Evolutionary conservation across 352 stramenopile genomes (phyloP).

Genomic region (Globisporangium yorkense): DNA sequence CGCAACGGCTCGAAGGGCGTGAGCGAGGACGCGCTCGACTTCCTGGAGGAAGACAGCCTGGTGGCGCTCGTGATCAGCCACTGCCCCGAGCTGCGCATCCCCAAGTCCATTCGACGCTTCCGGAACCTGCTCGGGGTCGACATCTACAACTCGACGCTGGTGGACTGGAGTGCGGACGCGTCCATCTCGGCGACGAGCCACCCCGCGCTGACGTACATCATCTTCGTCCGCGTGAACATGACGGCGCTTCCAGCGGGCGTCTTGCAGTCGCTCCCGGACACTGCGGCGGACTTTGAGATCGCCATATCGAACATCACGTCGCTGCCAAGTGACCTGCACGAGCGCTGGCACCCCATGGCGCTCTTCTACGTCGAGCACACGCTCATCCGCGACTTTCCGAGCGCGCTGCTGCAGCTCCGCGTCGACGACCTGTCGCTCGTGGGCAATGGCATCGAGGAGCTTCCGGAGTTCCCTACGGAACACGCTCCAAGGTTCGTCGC

Average conservation of each 20-base stretch:
- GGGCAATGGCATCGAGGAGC: conserved; percentile 19
- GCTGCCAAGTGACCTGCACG: conserved; percentile 17
- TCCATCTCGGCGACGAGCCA: conserved; percentile 25
- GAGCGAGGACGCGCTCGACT: conserved; percentile 8
- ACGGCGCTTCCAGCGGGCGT: conserved; percentile 30
- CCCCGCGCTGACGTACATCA: conserved; percentile 31
- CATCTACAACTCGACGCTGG: conserved; percentile 45
- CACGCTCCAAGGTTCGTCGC: conserved; percentile 13
- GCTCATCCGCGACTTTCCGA: conserved; percentile 4
- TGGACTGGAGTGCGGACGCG: conserved; percentile 26
- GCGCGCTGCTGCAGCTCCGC: conserved; percentile 4
- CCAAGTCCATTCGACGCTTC: conserved; percentile 22
- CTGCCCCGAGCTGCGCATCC: conserved; percentile 32
- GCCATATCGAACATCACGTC: conserved; percentile 21
- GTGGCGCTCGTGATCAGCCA: conserved; percentile 36
- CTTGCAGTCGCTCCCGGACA: conserved; percentile 21
- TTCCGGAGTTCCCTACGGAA: conserved; percentile 17
- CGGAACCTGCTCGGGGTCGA: conserved; percentile 39
- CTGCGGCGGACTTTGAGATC: conserved; percentile 32
- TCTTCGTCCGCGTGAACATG: conserved; percentile 46
- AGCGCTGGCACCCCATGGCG: conserved; percentile 15
- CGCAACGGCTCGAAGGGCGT: conserved; percentile 11
- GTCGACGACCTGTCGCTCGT: conserved; percentile 32
- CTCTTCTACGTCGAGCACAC: conserved; percentile 22
- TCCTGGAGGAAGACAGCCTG: conserved; percentile 24